These are phyloP conservation scores for Fraxinus greggii DNA, from an alignment of 305 asterid species.

Conservation along the genomic window DNA sequence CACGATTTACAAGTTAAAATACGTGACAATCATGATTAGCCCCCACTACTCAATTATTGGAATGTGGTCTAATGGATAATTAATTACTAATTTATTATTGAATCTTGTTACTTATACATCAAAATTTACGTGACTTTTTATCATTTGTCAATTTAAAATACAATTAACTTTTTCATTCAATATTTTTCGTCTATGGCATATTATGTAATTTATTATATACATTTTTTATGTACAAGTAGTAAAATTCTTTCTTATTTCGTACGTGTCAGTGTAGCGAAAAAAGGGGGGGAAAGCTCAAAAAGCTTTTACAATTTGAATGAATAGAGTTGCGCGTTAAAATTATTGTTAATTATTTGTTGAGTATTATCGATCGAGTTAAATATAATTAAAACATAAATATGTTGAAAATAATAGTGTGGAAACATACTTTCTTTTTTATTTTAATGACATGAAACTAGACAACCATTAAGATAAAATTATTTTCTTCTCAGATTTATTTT, in stretches of 20 bases:
- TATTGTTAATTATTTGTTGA: not conserved
- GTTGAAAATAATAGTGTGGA: not conserved
- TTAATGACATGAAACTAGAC: not conserved
- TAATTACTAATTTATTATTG: not conserved
- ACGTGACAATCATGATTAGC: conserved; percentile 27
- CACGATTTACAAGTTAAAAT: not conserved
- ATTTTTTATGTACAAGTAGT: no score
- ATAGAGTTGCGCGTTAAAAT: not conserved
- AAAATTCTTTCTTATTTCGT: not conserved
- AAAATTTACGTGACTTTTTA: no score
- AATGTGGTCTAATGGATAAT: not conserved
- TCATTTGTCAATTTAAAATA: no score
- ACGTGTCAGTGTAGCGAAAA: not conserved
- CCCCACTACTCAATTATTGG: conserved; percentile 1
- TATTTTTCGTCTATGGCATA: no score
- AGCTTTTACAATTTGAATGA: not conserved
- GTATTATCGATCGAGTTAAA: not conserved
- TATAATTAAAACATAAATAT: no score
- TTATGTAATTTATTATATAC: no score
- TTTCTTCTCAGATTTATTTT: no score
- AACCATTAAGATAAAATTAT: no score
- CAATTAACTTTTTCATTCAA: no score
- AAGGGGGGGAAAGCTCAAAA: not conserved
- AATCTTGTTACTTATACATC: no score
- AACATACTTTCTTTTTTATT: not conserved